Percentiles rank a stretch among this genome's conserved stretches.
Conservation (phyloP, 2,329 filamentous ascomycete genomes). For the Beauveria scarabaeidicola region DNA sequence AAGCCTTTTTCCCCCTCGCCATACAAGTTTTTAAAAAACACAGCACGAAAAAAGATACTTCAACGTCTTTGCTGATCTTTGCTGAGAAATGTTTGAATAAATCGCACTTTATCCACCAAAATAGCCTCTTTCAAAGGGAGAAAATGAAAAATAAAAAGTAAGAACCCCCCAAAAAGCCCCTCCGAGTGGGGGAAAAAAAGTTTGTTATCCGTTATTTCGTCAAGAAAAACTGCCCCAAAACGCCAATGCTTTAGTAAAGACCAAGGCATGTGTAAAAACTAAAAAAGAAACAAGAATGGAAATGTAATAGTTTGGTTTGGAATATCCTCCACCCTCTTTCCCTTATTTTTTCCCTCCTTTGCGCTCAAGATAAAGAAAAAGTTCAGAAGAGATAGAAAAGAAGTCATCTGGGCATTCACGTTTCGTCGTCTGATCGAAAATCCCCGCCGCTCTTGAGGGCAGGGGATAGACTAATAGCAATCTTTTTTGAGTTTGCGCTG, state of each 20-base stretch:
- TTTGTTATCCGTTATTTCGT: constrained; percentile 10
- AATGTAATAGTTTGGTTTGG: too few species aligned
- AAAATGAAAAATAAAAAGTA: background rate
- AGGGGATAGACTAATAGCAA: constrained; percentile 49
- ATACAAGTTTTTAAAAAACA: too few species aligned
- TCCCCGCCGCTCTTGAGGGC: constrained; percentile 31
- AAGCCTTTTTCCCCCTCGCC: too few species aligned
- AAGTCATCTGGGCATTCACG: constrained; percentile 17
- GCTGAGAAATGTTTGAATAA: too few species aligned
- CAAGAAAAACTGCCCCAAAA: background rate
- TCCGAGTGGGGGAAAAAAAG: background rate
- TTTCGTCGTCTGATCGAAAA: constrained; percentile 31
- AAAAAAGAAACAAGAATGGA: background rate
- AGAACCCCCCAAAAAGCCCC: background rate
- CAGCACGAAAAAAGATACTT: too few species aligned
- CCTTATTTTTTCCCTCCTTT: background rate
- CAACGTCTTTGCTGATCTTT: too few species aligned
- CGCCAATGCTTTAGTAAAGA: constrained; percentile 7
- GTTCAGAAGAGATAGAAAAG: background rate
- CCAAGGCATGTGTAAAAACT: constrained; percentile 1
- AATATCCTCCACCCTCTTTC: background rate
- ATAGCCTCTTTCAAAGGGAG: background rate
- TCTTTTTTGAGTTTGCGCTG: constrained; percentile 39
- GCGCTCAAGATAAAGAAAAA: background rate
- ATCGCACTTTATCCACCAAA: background rate